Evolutionary conservation across 2,329 filamentous ascomycete species (phyloP), one percentile per base, ranked within the genome.

Genomic region (Aspergillus caelatus): DNA sequence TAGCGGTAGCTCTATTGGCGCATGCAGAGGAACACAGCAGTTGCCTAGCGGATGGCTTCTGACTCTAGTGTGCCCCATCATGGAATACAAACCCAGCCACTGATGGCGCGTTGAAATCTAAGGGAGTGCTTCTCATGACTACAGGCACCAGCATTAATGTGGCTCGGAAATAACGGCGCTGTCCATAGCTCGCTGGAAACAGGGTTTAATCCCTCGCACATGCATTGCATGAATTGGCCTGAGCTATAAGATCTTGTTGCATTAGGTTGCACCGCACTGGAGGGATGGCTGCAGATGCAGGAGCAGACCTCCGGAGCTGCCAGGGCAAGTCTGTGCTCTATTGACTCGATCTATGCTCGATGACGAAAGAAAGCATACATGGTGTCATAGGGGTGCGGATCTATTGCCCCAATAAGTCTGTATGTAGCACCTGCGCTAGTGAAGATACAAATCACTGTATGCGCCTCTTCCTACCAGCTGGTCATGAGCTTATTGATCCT

Each of bases 251-350:
- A 46, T 57, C 36, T 30, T 8, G 39, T 56, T 56, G 60, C 55
- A 58, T 60, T 60, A 43, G 48, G 52, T 55, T 55, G 32, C 52
- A 21, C 39, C 21, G 23, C 5, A 34, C 8, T 32, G 19, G 23
- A 23, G 19, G 23, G 34, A 48, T 34, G 45, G 34, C 57, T 39
- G 46, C 34, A 48, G 34, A 16, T 36, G 57, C 46, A 59, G 57
- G 45, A 26, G 6, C 48, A 26, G 11, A 26, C 52, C 32, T 41
- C 41, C 12, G 7, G 32, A 16, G 32, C 60, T 58, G 60, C 32
- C 55, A 58, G 60, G 60, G 60, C 60, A 26, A 32, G 56, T 55
- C 48, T 7, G 36, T 58, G 60, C 56, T 43, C 46, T 28, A n/a
- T 55, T 21, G 14, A 2, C 6, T 12, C 30, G 48, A 32, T 21